Conservation (phyloP, 257 asterid species). For the Linderniella brevidens region DNA sequence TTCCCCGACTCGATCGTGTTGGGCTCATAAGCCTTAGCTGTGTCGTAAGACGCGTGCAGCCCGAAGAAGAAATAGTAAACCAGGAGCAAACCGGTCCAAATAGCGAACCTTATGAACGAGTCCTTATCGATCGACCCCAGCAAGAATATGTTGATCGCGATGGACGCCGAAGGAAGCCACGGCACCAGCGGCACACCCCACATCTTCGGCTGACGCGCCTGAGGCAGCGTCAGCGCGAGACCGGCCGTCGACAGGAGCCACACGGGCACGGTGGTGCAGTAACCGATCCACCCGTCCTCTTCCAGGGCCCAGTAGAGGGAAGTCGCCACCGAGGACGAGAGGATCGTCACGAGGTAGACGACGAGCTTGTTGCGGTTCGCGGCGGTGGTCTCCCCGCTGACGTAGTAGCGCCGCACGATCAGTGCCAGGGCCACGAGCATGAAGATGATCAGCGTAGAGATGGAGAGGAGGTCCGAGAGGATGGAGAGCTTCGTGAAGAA, state of each 20-base stretch:
- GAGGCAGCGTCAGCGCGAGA: conserved; percentile 23
- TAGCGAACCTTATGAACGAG: conserved; percentile 30
- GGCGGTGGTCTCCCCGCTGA: conserved; percentile 23
- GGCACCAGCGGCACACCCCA: conserved; percentile 69
- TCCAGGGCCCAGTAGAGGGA: conserved; percentile 36
- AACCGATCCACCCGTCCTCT: conserved; percentile 23
- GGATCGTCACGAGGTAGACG: conserved; percentile 15
- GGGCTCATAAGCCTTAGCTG: conserved; percentile 23
- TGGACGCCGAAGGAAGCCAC: conserved; percentile 48
- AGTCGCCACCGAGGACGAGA: conserved; percentile 29
- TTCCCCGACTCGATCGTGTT: conserved; percentile 9
- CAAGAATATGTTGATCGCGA: conserved; percentile 40
- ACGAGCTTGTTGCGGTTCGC: conserved; percentile 32
- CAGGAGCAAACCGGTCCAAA: conserved; percentile 33
- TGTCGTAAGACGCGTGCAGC: conserved; percentile 50
- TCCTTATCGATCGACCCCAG: conserved; percentile 37
- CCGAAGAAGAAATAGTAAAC: conserved; percentile 36
- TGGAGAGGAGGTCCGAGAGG: conserved; percentile 32
- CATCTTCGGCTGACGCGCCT: conserved; percentile 29
- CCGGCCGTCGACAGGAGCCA: conserved; percentile 31
- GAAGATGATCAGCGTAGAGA: conserved; percentile 47
- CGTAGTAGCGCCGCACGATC: conserved; percentile 36
- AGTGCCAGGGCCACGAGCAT: conserved; percentile 45
- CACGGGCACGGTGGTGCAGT: conserved; percentile 32
- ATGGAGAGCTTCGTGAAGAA: conserved; percentile 39